Base-by-base conservation (phyloP, 1,139 yeast genomes). In the Pichia sp. region DNA sequence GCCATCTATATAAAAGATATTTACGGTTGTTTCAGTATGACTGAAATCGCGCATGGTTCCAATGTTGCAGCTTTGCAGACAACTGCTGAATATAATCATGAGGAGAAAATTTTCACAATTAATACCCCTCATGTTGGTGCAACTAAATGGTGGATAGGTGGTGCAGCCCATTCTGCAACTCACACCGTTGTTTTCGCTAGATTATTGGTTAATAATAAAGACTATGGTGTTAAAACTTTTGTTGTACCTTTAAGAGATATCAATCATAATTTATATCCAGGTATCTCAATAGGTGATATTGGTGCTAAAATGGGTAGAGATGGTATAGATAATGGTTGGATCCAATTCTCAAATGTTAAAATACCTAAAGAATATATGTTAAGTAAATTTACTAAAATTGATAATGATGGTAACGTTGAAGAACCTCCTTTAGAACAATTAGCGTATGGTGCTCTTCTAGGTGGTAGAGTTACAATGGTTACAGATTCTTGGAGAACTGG, bases 111-210 rank as follows among this genome's bases (percentile, higher is more conserved):
- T 48, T 84, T 88, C 53, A 62, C 74, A 41, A 78, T 88, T 51
- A 77, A 84, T 60, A 88, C 96, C 20, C 96, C 96, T 7, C 85
- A 85, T 59, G 66, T 84, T 48, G 88, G 91, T 41, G 96, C 96
- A 31, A 85, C 96, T 45, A 88, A 88, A 64, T 88, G 96, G 96
- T 88, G 96, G 96, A 88, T 88, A 56, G 96, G 96, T 41, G 96
- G 96, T 58, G 96, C 96, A 40, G 96, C 96, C 6, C 95, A 85
- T 60, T 81, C 95, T 21, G 83, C 96, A 9, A 84, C 91, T 36
- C 96, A 88, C 63, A 69, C 86, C 21, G 75, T 83, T 28, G 80
- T 76, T 38, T 88, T 79, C 58, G 96, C 96, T 25, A 73, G 96
- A 54, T 71, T 88, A 53, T 74, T 83, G 48, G 89, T 85, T 31